phyloP scores from a whole-genome alignment of 371 early-diverging fungal species.

The Mortierella sp. region DNA sequence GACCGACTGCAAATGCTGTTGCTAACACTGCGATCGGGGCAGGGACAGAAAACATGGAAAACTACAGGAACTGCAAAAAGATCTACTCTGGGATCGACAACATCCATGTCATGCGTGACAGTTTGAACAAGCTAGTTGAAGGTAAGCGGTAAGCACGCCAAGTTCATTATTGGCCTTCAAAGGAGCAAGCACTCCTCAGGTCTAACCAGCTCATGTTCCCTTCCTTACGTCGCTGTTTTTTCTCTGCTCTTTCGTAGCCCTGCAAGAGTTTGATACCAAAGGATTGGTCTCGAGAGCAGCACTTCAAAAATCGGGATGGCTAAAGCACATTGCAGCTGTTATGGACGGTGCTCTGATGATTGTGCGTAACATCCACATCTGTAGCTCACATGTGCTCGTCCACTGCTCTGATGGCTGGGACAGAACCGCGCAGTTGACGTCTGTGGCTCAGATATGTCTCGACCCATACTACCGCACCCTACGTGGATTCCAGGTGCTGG shows the following conservation, averaged over 20 bases:
- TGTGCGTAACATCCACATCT: conserved; percentile 82
- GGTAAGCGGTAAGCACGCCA: too few species aligned
- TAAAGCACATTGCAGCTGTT: conserved; percentile 85
- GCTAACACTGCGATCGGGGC: conserved; percentile 95
- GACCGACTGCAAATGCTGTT: conserved; percentile 94
- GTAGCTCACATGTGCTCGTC: conserved; percentile 89
- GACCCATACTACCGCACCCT: conserved; percentile 97
- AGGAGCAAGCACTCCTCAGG: too few species aligned
- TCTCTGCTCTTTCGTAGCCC: conserved; percentile 49
- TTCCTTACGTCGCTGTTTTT: neutral
- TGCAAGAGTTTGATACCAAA: conserved; percentile 64
- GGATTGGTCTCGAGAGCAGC: conserved; percentile 64
- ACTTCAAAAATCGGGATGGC: conserved; percentile 84
- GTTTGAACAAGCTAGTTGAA: conserved; percentile 84
- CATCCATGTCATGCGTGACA: conserved; percentile 97
- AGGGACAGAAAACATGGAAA: conserved; percentile 93
- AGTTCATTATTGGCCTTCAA: too few species aligned
- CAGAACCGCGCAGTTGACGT: conserved; percentile 94
- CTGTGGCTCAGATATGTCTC: conserved; percentile 89
- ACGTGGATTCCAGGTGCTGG: conserved; percentile 86
- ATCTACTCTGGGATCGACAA: conserved; percentile 94
- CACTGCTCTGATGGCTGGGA: conserved; percentile 99
- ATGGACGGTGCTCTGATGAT: conserved; percentile 85
- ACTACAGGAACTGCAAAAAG: conserved; percentile 89
- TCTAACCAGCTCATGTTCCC: too few species aligned